Percentiles rank a stretch among this genome's conserved stretches.
phyloP scores from a whole-genome alignment of 192 early-diverging fungal species.

The Linnemannia exigua region DNA sequence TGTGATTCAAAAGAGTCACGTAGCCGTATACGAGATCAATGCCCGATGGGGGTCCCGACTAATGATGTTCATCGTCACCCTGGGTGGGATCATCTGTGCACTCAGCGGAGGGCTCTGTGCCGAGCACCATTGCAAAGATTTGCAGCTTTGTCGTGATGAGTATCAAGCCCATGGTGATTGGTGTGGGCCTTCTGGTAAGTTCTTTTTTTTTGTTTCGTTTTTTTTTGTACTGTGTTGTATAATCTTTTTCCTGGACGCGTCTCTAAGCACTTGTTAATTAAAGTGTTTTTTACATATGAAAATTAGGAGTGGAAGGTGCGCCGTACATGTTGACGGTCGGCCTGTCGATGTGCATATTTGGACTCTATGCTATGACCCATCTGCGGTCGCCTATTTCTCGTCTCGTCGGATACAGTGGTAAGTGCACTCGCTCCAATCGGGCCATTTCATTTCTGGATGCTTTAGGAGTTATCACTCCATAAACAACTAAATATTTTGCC shows the following conservation, averaged over 20 bases:
- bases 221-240: background rate
- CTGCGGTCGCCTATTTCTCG: slow-evolving; percentile 36
- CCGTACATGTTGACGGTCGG: slow-evolving; percentile 48
- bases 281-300: background rate
- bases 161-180: slow-evolving; percentile 37
- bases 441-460: background rate
- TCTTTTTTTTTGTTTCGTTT: background rate
- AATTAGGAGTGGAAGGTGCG: slow-evolving; percentile 43
- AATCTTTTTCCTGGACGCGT: background rate
- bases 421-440: background rate
- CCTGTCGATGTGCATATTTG: slow-evolving; percentile 41
- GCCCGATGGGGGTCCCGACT: slow-evolving; percentile 46
- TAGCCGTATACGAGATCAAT: slow-evolving; percentile 50
- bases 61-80: slow-evolving; percentile 33
- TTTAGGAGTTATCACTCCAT: background rate
- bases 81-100: slow-evolving; percentile 28
- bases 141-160: slow-evolving; percentile 30
- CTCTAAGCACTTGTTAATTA: background rate
- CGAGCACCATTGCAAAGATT: slow-evolving; percentile 35
- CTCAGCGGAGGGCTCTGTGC: slow-evolving; percentile 32
- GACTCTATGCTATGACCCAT: slow-evolving; percentile 29
- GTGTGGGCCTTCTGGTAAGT: slow-evolving; percentile 50
- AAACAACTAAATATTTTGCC: background rate
- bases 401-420: slow-evolving; percentile 52
- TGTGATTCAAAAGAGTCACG: slow-evolving; percentile 43